Conservation (phyloP, 495 filamentous ascomycete genomes). For the Penicillium egyptiacum region DNA sequence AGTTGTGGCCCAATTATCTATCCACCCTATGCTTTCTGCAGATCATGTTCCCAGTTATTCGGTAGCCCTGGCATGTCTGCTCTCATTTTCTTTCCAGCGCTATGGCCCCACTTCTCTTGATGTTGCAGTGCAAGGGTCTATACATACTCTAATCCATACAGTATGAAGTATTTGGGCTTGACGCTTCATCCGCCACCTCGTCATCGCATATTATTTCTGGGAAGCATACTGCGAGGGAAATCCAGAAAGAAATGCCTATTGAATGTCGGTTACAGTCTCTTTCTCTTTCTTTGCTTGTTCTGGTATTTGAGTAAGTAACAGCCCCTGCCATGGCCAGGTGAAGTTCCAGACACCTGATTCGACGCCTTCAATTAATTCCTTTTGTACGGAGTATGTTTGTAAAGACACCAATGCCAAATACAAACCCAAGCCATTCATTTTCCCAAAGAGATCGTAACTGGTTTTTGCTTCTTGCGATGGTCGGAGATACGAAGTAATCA, state of each 20-base stretch:
- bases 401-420: neutral
- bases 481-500: conserved; percentile 1
- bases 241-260: neutral
- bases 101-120: conserved; percentile 14
- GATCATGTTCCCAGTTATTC: conserved; percentile 25
- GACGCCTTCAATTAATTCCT: neutral
- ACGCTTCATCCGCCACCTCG: conserved; percentile 13
- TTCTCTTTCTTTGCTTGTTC: conserved; percentile 4
- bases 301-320: conserved; percentile 6
- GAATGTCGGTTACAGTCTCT: neutral
- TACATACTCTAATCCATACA: neutral
- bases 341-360: neutral
- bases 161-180: conserved; percentile 1
- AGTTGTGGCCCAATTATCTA: conserved; percentile 23
- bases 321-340: neutral
- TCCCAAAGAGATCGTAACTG: neutral
- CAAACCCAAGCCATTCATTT: neutral
- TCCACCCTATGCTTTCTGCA: conserved; percentile 15
- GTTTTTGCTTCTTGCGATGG: neutral
- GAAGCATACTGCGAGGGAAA: conserved; percentile 3
- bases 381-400: neutral
- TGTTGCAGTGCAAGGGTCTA: conserved; percentile 4
- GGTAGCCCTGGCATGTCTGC: conserved; percentile 27
- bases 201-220: conserved; percentile 4
- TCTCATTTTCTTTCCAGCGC: conserved; percentile 21